Conservation (phyloP, 2,329 filamentous ascomycete genomes). For the Cercospora sojina region DNA sequence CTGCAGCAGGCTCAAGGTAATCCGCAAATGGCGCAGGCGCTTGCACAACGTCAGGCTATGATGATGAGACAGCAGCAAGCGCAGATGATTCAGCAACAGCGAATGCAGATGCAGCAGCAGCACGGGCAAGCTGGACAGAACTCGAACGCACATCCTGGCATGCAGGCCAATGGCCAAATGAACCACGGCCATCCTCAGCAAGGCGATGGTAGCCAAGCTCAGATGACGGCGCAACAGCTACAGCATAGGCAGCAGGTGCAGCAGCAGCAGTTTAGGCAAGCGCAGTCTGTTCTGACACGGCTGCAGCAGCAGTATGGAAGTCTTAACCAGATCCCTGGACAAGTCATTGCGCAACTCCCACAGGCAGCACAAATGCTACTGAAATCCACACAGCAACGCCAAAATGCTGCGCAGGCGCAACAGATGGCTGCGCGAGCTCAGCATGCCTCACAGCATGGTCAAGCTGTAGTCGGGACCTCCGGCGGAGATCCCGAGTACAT, state of each 20-base stretch:
- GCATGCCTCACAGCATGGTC: slow-evolving; percentile 24
- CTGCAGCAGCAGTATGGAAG: slow-evolving; percentile 26
- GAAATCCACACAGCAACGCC: slow-evolving; percentile 24
- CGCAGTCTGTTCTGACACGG: slow-evolving; percentile 24
- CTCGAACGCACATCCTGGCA: slow-evolving; percentile 22
- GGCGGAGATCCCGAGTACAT: slow-evolving; percentile 37
- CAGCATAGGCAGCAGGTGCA: slow-evolving; percentile 25
- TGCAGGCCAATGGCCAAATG: slow-evolving; percentile 26
- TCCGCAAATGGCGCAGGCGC: slow-evolving; percentile 28
- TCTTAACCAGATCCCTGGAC: slow-evolving; percentile 26
- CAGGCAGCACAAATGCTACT: slow-evolving; percentile 28
- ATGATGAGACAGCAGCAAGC: slow-evolving; percentile 31
- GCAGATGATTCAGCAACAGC: slow-evolving; percentile 16
- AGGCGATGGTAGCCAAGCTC: slow-evolving; percentile 27
- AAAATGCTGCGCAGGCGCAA: slow-evolving; percentile 26
- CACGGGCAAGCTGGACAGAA: slow-evolving; percentile 22
- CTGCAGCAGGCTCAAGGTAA: slow-evolving; percentile 26
- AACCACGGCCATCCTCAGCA: slow-evolving; percentile 29
- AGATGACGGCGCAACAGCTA: slow-evolving; percentile 25
- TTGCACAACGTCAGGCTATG: slow-evolving; percentile 24
- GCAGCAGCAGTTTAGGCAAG: slow-evolving; percentile 25
- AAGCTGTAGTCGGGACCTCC: slow-evolving; percentile 22
- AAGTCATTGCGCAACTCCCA: slow-evolving; percentile 21
- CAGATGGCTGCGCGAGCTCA: slow-evolving; percentile 28
- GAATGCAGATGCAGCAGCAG: slow-evolving; percentile 20